phyloP scores from a whole-genome alignment of 2,329 filamentous ascomycete species.

The Acephala macrosclerotiorum region DNA sequence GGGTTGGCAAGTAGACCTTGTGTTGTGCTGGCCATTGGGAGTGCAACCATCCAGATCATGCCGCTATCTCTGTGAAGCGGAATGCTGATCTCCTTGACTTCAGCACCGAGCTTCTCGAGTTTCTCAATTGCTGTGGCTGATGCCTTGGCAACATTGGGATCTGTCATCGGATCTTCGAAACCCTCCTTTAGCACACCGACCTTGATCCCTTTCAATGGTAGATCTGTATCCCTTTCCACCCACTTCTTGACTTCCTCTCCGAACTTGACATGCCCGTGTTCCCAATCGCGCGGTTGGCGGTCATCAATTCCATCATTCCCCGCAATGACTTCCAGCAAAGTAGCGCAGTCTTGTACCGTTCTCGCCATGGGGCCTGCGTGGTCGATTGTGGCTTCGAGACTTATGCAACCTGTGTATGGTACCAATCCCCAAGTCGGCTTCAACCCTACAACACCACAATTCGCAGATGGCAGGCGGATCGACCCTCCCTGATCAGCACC shows the following conservation, averaged over 20 bases:
- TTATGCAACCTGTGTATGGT: slow-evolving; percentile 48
- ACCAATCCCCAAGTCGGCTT: slow-evolving; percentile 40
- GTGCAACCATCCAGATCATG: slow-evolving; percentile 58
- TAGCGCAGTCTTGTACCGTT: slow-evolving; percentile 50
- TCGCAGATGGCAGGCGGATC: slow-evolving; percentile 36
- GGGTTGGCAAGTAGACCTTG: slow-evolving; percentile 52
- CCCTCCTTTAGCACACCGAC: slow-evolving; percentile 56
- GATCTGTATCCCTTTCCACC: slow-evolving; percentile 20
- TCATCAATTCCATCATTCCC: slow-evolving; percentile 59
- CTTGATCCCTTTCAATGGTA: slow-evolving; percentile 44
- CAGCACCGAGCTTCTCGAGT: slow-evolving; percentile 55
- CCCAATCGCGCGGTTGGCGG: slow-evolving; percentile 44
- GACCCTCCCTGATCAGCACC: slow-evolving; percentile 41
- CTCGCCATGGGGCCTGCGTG: slow-evolving; percentile 55
- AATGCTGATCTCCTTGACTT: slow-evolving; percentile 57
- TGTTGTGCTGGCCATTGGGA: slow-evolving; percentile 52
- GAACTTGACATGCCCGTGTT: slow-evolving; percentile 31
- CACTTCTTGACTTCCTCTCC: slow-evolving; percentile 24
- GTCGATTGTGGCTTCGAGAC: slow-evolving; percentile 58
- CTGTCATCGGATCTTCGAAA: slow-evolving; percentile 49
- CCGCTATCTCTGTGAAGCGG: slow-evolving; percentile 56
- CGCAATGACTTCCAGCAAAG: slow-evolving; percentile 53
- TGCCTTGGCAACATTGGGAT: slow-evolving; percentile 47
- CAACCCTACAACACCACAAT: slow-evolving; percentile 39
- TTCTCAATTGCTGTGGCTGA: slow-evolving; percentile 50